Conservation (phyloP, 495 filamentous ascomycete species). For the Aspergillus haitiensis region DNA sequence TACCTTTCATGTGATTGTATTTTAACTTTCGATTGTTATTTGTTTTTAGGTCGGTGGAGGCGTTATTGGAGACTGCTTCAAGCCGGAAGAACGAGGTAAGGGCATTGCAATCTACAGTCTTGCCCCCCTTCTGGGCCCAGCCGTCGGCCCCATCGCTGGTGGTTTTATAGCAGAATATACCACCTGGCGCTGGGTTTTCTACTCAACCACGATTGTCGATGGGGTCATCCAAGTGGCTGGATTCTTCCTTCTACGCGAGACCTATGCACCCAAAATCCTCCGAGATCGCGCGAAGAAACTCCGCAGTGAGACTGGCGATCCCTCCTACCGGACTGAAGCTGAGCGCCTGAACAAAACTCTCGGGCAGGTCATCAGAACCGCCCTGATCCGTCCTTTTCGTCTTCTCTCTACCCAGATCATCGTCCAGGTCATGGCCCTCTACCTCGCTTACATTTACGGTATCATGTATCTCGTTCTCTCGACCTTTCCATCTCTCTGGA, state of each 20-base stretch:
- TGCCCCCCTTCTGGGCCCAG: slow-evolving; percentile 65
- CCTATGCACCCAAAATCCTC: slow-evolving; percentile 66
- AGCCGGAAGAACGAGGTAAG: slow-evolving; percentile 62
- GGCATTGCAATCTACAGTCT: slow-evolving; percentile 66
- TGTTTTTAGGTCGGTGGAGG: slow-evolving; percentile 53
- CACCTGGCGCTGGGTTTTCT: slow-evolving; percentile 73
- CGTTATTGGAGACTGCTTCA: slow-evolving; percentile 63
- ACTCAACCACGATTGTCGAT: slow-evolving; percentile 61
- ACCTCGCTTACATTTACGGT: slow-evolving; percentile 71
- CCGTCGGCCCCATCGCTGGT: slow-evolving; percentile 62
- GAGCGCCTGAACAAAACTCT: slow-evolving; percentile 53
- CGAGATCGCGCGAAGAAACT: slow-evolving; percentile 55
- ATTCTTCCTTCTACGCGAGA: slow-evolving; percentile 68
- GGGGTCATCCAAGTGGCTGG: slow-evolving; percentile 62
- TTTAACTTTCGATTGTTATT: neutral
- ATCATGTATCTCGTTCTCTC: slow-evolving; percentile 71
- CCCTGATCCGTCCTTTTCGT: slow-evolving; percentile 56
- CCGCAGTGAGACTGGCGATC: slow-evolving; percentile 64
- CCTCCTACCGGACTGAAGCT: slow-evolving; percentile 60
- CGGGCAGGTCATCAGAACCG: slow-evolving; percentile 38
- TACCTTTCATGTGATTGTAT: too few species aligned
- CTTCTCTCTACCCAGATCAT: slow-evolving; percentile 62
- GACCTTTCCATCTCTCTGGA: slow-evolving; percentile 67
- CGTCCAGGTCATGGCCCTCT: slow-evolving; percentile 58
- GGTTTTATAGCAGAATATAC: slow-evolving; percentile 68